Conservation (phyloP, 2,329 filamentous ascomycete genomes). For the Ophidiomyces ophidiicola region DNA sequence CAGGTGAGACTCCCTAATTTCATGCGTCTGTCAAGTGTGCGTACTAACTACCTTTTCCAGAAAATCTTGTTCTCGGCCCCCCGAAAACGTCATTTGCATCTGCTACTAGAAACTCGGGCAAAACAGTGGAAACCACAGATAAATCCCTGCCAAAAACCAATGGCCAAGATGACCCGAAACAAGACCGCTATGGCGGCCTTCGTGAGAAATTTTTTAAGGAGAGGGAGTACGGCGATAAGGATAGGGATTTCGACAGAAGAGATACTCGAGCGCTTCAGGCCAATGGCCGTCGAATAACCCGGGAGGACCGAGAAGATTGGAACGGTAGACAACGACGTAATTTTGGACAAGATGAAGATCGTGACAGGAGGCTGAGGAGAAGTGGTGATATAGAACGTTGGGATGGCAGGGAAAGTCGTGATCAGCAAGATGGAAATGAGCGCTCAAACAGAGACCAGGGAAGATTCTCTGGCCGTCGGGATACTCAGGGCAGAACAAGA, state of each 20-base stretch:
- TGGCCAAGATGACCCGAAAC: conserved; percentile 43
- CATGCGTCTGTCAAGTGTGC: conserved; percentile 7
- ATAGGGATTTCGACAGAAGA: conserved; percentile 25
- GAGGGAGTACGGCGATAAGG: conserved; percentile 16
- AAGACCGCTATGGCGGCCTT: conserved; percentile 49
- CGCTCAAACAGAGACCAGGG: conserved; percentile 43
- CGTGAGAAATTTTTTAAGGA: conserved; percentile 39
- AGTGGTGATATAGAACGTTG: conserved; percentile 35
- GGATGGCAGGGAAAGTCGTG: conserved; percentile 40
- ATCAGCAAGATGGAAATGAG: conserved; percentile 43
- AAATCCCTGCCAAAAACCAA: conserved; percentile 39
- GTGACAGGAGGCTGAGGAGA: conserved; percentile 30
- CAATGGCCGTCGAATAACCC: conserved; percentile 25
- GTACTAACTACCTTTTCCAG: conserved; percentile 33
- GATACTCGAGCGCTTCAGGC: conserved; percentile 25
- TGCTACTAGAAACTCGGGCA: conserved; percentile 46
- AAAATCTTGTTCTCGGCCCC: conserved; percentile 76
- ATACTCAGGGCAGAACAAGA: conserved; percentile 52
- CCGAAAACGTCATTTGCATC: conserved; percentile 75
- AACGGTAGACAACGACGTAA: conserved; percentile 29
- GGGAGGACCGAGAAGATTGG: conserved; percentile 33
- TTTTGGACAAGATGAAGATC: conserved; percentile 30
- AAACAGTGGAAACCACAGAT: conserved; percentile 36
- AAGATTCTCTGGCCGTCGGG: conserved; percentile 46
- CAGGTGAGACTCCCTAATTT: conserved; percentile 29